Percentiles rank a stretch among this genome's conserved stretches.
Conservation (phyloP, 768 basidiomycete species). For the Strobilomyces confusus region DNA sequence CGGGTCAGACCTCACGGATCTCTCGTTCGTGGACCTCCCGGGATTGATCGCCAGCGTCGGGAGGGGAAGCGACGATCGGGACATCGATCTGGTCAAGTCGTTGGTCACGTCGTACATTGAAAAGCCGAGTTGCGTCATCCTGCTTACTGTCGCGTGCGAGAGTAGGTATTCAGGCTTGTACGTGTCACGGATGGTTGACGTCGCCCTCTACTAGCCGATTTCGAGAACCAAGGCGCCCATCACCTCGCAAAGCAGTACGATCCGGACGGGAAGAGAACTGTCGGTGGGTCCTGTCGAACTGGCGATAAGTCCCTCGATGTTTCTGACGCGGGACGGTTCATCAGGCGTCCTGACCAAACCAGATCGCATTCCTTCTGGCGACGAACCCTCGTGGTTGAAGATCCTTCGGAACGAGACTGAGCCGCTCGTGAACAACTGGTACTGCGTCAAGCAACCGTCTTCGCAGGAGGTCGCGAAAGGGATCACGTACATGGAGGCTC, state of each 20-base stretch:
- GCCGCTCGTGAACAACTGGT: conserved; percentile 59
- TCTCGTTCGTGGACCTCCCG: conserved; percentile 64
- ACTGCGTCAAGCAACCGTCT: conserved; percentile 39
- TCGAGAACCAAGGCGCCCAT: conserved; percentile 75
- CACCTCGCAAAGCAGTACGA: conserved; percentile 59
- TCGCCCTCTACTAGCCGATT: conserved; percentile 42
- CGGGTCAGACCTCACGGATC: conserved; percentile 55
- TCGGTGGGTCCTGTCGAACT: conserved; percentile 28
- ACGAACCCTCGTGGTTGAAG: conserved; percentile 43
- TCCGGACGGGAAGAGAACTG: conserved; percentile 60
- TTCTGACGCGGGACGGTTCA: neutral
- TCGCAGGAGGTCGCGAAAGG: conserved; percentile 21
- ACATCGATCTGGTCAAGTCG: conserved; percentile 58
- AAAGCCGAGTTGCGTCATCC: conserved; percentile 64
- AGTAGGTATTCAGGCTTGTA: conserved; percentile 12
- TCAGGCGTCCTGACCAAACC: conserved; percentile 57
- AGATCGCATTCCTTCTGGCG: conserved; percentile 44
- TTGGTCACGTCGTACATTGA: conserved; percentile 59
- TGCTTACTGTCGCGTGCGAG: conserved; percentile 55
- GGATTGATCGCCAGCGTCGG: conserved; percentile 60
- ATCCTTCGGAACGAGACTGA: conserved; percentile 54
- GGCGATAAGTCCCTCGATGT: too few relatives aligned
- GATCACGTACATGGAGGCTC: conserved; percentile 55
- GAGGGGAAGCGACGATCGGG: conserved; percentile 43
- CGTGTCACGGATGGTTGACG: neutral